A percentile compares a stretch with the other conserved stretches of the same genome.
These are phyloP conservation scores for Schizopora paradoxa DNA, from an alignment of 1,284 basidiomycete species.

Conservation along the genomic window DNA sequence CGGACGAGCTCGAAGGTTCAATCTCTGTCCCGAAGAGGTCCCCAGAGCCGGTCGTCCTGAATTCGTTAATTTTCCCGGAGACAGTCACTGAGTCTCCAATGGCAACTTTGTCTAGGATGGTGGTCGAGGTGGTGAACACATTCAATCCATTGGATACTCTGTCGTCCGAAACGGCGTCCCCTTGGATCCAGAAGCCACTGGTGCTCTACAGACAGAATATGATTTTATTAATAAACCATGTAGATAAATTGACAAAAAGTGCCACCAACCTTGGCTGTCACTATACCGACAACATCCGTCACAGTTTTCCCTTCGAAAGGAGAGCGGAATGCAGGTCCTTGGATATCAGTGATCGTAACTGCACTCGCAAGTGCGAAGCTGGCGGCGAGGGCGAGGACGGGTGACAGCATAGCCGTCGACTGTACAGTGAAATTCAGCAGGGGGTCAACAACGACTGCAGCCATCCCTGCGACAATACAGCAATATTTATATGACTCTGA, in stretches of 20 bases:
- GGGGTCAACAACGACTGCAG: slow-evolving; percentile 1
- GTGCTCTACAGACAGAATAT: slow-evolving; percentile 31
- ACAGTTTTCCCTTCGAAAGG: slow-evolving; percentile 46
- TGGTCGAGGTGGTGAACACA: slow-evolving; percentile 41
- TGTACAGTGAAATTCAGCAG: slow-evolving; percentile 3
- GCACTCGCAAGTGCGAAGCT: neutral
- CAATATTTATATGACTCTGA: too few relatives aligned
- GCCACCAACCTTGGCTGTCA: slow-evolving; percentile 45
- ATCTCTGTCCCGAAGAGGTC: slow-evolving; percentile 51
- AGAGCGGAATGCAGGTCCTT: slow-evolving; percentile 46
- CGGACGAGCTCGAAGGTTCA: slow-evolving; percentile 33
- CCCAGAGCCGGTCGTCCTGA: slow-evolving; percentile 35
- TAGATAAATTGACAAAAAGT: slow-evolving; percentile 8
- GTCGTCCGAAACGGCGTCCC: slow-evolving; percentile 38
- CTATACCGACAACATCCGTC: slow-evolving; percentile 44
- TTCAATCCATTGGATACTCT: slow-evolving; percentile 49
- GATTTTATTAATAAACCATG: neutral
- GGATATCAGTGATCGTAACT: slow-evolving; percentile 44
- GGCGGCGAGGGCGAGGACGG: neutral
- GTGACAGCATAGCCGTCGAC: too few relatives aligned
- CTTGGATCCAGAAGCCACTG: slow-evolving; percentile 49
- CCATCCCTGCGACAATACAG: neutral
- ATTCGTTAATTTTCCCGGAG: slow-evolving; percentile 45
- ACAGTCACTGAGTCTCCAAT: slow-evolving; percentile 49
- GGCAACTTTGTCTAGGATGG: slow-evolving; percentile 34